phyloP scores from a whole-genome alignment of 768 basidiomycete genomes.

The Trametes cinnabarina region DNA sequence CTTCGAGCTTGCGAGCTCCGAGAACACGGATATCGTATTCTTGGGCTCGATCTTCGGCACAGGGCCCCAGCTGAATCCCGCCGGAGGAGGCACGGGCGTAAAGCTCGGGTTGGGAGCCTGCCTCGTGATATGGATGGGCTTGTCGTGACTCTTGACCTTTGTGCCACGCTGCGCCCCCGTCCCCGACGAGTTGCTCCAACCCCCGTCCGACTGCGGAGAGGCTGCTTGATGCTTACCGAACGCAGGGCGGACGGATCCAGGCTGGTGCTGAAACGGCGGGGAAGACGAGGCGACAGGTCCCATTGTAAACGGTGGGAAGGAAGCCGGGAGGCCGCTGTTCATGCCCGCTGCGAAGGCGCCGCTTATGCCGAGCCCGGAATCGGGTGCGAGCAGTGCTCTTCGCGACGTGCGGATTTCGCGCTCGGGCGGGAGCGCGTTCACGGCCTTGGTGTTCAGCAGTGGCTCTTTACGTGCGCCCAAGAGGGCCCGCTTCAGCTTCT shows the following conservation, averaged over 20 bases:
- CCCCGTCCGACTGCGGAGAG: background rate
- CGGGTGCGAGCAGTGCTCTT: constrained; percentile 20
- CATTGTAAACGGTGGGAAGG: background rate
- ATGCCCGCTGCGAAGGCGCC: constrained; percentile 11
- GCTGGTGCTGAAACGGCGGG: background rate
- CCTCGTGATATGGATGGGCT: constrained; percentile 29
- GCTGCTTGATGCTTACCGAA: background rate
- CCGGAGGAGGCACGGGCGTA: constrained; percentile 16
- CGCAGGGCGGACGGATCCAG: background rate
- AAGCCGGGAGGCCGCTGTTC: constrained; percentile 2
- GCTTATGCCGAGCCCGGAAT: constrained; percentile 11
- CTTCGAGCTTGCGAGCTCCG: background rate
- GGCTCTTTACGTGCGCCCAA: constrained; percentile 61
- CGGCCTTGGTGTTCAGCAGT: constrained; percentile 58
- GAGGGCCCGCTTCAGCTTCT: constrained; percentile 66
- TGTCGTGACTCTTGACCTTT: constrained; percentile 34
- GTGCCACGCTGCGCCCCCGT: background rate
- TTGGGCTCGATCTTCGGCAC: constrained; percentile 38
- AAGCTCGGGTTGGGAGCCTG: constrained; percentile 22
- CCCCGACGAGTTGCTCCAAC: background rate
- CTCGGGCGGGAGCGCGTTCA: constrained; percentile 24
- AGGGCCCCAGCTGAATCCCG: constrained; percentile 62
- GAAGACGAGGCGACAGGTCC: background rate
- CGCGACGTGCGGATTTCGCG: constrained; percentile 29
- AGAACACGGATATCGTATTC: constrained; percentile 19